Conservation (phyloP, 2,329 filamentous ascomycete genomes). For the Graphilbum fragrans region DNA sequence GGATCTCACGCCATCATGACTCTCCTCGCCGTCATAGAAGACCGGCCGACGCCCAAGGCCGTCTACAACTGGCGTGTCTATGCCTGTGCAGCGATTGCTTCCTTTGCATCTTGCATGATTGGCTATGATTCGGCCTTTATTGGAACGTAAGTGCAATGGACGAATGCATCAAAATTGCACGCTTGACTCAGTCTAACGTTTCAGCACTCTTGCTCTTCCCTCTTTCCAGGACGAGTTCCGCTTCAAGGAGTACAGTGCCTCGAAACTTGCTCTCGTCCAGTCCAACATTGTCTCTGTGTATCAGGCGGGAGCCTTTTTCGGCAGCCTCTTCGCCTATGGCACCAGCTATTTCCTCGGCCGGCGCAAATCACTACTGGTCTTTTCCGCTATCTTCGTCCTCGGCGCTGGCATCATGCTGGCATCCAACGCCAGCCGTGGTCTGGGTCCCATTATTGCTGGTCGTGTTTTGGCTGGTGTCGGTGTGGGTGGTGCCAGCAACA, state of each 20-base stretch:
- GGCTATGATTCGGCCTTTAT: conserved; percentile 66
- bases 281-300: conserved; percentile 72
- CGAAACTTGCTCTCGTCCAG: conserved; percentile 46
- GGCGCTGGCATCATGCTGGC: conserved; percentile 65
- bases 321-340: conserved; percentile 56
- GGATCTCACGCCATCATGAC: conserved; percentile 14
- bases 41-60: conserved; percentile 41
- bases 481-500: conserved; percentile 50
- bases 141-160: no score
- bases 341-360: conserved; percentile 57
- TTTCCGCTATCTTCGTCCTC: conserved; percentile 51
- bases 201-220: conserved; percentile 55
- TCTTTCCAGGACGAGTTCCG: conserved; percentile 60
- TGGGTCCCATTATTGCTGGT: conserved; percentile 52
- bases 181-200: no score
- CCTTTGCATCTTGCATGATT: conserved; percentile 44
- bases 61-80: conserved; percentile 53
- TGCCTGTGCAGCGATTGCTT: conserved; percentile 37
- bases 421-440: conserved; percentile 44
- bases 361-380: conserved; percentile 49
- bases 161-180: no score
- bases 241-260: conserved; percentile 36
- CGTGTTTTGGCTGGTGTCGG: conserved; percentile 52
- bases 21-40: conserved; percentile 39
- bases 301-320: conserved; percentile 77